Evolutionary conservation across 108 stramenopile species (phyloP).

Genomic region (Skeletonema grethae): DNA sequence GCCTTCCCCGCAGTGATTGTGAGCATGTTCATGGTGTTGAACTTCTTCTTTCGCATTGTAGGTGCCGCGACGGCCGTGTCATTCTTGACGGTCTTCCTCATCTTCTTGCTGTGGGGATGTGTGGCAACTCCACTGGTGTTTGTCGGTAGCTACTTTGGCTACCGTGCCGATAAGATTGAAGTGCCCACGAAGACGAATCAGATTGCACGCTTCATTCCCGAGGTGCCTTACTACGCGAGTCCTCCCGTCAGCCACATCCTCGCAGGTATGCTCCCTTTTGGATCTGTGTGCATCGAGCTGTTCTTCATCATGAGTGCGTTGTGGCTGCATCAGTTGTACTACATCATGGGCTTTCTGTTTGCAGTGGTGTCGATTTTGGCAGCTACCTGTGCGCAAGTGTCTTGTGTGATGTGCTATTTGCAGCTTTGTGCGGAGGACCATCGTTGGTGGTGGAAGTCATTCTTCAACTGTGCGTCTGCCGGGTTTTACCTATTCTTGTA

Average conservation of each 20-base stretch:
- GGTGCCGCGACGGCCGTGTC: conserved; percentile 94
- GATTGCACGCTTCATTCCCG: conserved; percentile 92
- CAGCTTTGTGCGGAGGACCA: conserved; percentile 99
- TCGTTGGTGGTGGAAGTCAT: conserved; percentile 99
- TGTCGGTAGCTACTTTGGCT: conserved; percentile 95
- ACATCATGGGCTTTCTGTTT: conserved; percentile 99
- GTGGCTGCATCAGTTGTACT: conserved; percentile 99
- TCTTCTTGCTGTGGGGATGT: conserved; percentile 91
- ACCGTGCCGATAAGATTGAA: conserved; percentile 73
- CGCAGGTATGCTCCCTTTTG: conserved; percentile 96
- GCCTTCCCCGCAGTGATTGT: conserved; percentile 83
- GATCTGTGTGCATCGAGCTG: conserved; percentile 98
- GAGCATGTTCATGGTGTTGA: conserved; percentile 83
- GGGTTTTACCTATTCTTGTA: conserved; percentile 96
- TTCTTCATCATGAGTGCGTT: conserved; percentile 99
- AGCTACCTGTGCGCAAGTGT: conserved; percentile 95
- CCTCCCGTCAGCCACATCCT: conserved; percentile 79
- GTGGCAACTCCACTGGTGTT: conserved; percentile 95
- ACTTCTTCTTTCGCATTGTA: conserved; percentile 79
- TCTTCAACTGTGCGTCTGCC: conserved; percentile 92
- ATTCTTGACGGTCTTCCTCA: conserved; percentile 85
- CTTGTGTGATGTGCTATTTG: conserved; percentile 97
- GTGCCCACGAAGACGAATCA: conserved; percentile 94
- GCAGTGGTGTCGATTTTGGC: conserved; percentile 92
- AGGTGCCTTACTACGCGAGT: conserved; percentile 80